Percentiles rank a stretch among this genome's conserved stretches.
phyloP scores from a whole-genome alignment of 2,329 filamentous ascomycete species.

The Pseudogymnoascus destructans region DNA sequence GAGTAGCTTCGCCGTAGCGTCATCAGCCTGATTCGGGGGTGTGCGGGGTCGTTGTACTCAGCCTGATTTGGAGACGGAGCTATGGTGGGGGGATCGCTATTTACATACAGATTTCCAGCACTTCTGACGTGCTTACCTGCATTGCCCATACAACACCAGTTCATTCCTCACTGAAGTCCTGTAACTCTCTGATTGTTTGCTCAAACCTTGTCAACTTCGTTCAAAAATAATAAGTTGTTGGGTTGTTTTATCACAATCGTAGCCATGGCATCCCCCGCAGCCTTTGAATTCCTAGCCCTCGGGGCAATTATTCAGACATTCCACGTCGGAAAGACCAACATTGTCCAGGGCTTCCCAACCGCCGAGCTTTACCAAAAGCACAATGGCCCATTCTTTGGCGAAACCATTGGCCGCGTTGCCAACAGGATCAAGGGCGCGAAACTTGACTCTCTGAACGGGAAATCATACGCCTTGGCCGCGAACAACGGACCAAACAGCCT shows the following conservation, averaged over 20 bases:
- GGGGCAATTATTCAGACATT: slow-evolving; percentile 75
- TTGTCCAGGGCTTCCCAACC: slow-evolving; percentile 74
- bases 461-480: slow-evolving; percentile 53
- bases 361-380: slow-evolving; percentile 61
- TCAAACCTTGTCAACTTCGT: background rate
- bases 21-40: background rate
- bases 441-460: slow-evolving; percentile 59
- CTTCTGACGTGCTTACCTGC: background rate
- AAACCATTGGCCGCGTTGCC: slow-evolving; percentile 75
- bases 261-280: slow-evolving; percentile 11
- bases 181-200: background rate
- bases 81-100: slow-evolving; percentile 5
- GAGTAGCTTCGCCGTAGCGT: background rate
- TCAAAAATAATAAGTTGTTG: background rate
- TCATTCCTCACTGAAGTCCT: background rate
- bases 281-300: slow-evolving; percentile 56
- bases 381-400: slow-evolving; percentile 75
- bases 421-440: slow-evolving; percentile 67
- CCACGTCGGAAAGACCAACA: slow-evolving; percentile 64
- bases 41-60: slow-evolving; percentile 1
- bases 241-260: background rate
- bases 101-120: background rate
- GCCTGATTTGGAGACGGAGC: slow-evolving; percentile 5
- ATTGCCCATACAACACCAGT: background rate
- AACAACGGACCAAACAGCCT: slow-evolving; percentile 71